phyloP scores from a whole-genome alignment of 1,139 yeast species.

The Kurtzmaniella quercitrusa region DNA sequence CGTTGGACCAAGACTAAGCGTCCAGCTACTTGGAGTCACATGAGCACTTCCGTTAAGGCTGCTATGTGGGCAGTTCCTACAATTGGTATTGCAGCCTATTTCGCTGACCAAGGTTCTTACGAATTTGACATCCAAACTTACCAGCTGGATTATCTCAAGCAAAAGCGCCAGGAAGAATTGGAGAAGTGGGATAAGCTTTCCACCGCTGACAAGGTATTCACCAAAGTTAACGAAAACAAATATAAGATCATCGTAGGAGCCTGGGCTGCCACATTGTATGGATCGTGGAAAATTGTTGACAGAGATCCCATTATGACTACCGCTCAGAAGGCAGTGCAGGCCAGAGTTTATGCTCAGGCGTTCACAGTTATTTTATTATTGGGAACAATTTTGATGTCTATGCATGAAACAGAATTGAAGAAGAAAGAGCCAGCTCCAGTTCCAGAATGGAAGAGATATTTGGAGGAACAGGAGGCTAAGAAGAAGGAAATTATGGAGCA shows the following conservation, averaged over 20 bases:
- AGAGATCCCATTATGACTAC: conserved; percentile 68
- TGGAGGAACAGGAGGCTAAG: conserved; percentile 14
- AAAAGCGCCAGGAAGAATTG: conserved; percentile 26
- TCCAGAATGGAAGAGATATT: conserved; percentile 33
- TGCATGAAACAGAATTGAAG: conserved; percentile 48
- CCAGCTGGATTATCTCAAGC: conserved; percentile 15
- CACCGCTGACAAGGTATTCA: conserved; percentile 35
- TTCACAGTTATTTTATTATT: conserved; percentile 60
- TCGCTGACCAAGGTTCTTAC: conserved; percentile 57
- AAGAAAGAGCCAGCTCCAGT: conserved; percentile 21
- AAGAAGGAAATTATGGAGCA: not conserved
- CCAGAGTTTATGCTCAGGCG: conserved; percentile 90
- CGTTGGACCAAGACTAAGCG: conserved; percentile 19
- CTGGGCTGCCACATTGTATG: conserved; percentile 86
- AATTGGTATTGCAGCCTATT: conserved; percentile 48
- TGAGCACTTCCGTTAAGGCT: conserved; percentile 48
- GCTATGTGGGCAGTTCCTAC: conserved; percentile 61
- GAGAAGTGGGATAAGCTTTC: conserved; percentile 44
- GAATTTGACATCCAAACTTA: conserved; percentile 51
- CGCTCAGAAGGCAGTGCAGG: conserved; percentile 83
- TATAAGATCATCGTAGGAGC: conserved; percentile 69
- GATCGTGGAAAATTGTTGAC: conserved; percentile 72
- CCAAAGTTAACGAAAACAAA: conserved; percentile 50
- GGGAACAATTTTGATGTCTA: conserved; percentile 56
- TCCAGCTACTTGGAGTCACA: conserved; percentile 15